These are phyloP conservation scores for Friedmanniomyces endolithicus DNA, from an alignment of 495 filamentous ascomycete genomes.

Conservation along the genomic window DNA sequence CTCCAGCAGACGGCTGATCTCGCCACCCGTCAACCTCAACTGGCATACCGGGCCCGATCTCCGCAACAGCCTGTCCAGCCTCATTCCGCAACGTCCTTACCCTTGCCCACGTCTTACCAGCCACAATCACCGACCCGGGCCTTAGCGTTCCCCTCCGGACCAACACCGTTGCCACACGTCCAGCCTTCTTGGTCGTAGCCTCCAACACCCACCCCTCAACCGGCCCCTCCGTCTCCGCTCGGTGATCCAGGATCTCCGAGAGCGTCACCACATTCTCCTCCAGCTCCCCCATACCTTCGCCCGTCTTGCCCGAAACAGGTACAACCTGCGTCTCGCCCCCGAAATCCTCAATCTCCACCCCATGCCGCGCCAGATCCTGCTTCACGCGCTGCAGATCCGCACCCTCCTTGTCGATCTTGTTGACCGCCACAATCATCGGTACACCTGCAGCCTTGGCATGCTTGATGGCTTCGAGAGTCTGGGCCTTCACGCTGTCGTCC, in stretches of 20 bases:
- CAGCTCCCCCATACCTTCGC: conserved; percentile 78
- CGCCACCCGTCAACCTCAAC: conserved; percentile 92
- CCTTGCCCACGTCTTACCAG: conserved; percentile 72
- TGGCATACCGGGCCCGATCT: conserved; percentile 76
- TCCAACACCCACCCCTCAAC: conserved; percentile 94
- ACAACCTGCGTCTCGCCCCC: conserved; percentile 92
- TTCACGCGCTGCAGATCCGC: conserved; percentile 72
- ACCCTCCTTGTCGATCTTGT: conserved; percentile 85
- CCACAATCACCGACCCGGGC: conserved; percentile 72
- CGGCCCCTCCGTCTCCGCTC: conserved; percentile 61
- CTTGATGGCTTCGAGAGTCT: conserved; percentile 92
- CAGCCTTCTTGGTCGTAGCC: conserved; percentile 74
- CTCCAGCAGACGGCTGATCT: conserved; percentile 79
- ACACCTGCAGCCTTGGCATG: conserved; percentile 84
- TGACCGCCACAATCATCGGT: conserved; percentile 96
- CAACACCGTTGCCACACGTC: conserved; percentile 78
- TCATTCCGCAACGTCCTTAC: conserved; percentile 77
- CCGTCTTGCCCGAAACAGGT: conserved; percentile 83
- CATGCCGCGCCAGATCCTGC: conserved; percentile 69
- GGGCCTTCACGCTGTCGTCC: conserved; percentile 94
- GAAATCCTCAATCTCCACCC: conserved; percentile 85
- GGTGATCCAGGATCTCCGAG: conserved; percentile 79
- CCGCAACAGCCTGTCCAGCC: conserved; percentile 55
- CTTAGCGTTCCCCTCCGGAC: conserved; percentile 77
- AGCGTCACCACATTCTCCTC: conserved; percentile 78